Evolutionary conservation across 2,329 filamentous ascomycete genomes (phyloP), one percentile per base, ranked within the genome.

Genomic region (Penicillium occitanis): DNA sequence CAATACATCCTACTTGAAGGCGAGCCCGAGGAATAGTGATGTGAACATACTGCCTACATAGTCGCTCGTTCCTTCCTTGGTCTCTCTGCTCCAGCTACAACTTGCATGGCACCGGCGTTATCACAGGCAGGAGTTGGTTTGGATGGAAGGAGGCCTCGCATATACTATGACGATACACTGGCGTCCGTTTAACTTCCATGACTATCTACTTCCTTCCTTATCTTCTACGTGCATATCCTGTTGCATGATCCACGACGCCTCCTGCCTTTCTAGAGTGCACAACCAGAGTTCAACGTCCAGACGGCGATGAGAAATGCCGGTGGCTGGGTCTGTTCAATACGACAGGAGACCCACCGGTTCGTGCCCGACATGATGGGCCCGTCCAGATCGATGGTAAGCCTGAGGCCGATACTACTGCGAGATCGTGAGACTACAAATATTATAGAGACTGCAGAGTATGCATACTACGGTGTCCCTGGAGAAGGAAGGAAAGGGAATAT

Each of bases 1-100:
- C 93, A 96, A 74, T 97, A 99, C 76, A 92, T 97, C 63, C 84
- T 99, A 69, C 84, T 97, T 25, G 86, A 92, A 71, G 91, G 91
- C 62, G 90, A 92, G 73, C 88, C 87, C 70, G 85, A 88, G 42
- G 82, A 84, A 72, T 69, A 66, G 69, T 78, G 70, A 77, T 71
- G 33, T 50, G 64, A n/a, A 50, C n/a, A 22, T 37, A 57, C 33
- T 3, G 37, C 28, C 57, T 63, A 42, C 59, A 58, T 62, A 30
- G 48, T 8, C 37, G 46, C n/a, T 61, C 30, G 59, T 37, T 42
- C 40, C 30, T 63, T 63, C 48, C 61, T 44, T 44, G 19, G 33
- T 44, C 25, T 61, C 22, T 61, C 40, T 61, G 37, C 64, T 44
- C 33, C 70, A 28, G 22, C 25, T 30, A 50, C 46, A 48, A 17